Base-by-base conservation (phyloP, 257 asterid genomes). In the Scutellaria baicalensis region DNA sequence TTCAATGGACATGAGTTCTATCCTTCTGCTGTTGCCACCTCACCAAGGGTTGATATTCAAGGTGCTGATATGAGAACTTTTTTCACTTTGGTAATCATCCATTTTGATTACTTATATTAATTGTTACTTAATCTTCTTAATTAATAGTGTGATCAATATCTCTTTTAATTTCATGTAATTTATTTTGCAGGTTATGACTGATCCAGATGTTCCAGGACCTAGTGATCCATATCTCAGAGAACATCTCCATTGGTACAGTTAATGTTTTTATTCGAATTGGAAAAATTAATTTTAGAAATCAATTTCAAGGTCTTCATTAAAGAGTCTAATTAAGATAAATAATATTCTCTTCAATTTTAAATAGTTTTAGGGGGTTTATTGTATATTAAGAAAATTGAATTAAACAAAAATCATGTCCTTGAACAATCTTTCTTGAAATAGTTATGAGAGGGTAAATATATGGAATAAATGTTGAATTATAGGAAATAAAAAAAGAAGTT, bases 141-240 rank as follows among this genome's bases (percentile, higher is more conserved):
- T 7, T 57, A 5, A 56, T 56, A 9, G 20, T 4, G 36, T 12
- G 16, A 8, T 23, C 9, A 1, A 18, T 20, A 8, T 3, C 0
- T 3, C 10, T 51, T 8, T 51, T 13, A 10, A 63, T 64, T 4
- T 23, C 23, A 16, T 65, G 35, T 42, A 12, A 11, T 35, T 58
- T 54, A 54, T 33, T 8, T 3, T 70, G 86, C 85, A 89, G 96
- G 84, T 91, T 12, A 84, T 91, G 92, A 85, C 93, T 9, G 97
- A 91, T 56, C 97, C 96, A 42, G 97, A 91, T 76, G 95, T 85
- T 65, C 97, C 96, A 6, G 96, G 95, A 44, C 97, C 97, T 17
- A 89, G 97, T 62, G 97, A 91, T 69, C 95, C 97, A 59, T 85
- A 91, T 70, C 75, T 85, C 48, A 79, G 90, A 56, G 97, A 92